Base-by-base conservation (phyloP, 2,329 filamentous ascomycete species). In the Claviceps citrina region DNA sequence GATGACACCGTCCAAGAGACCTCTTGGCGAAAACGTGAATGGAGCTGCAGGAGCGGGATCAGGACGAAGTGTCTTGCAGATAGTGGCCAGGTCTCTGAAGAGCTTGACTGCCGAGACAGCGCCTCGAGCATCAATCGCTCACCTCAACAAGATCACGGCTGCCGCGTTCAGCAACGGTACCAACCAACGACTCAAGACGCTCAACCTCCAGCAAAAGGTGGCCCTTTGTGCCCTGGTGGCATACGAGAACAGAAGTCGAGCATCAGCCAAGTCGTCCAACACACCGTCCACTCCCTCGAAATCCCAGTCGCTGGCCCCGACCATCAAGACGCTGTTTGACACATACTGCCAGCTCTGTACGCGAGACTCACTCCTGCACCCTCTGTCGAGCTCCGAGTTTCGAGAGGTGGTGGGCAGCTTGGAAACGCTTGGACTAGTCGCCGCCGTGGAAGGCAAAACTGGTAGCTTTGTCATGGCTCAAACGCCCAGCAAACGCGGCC, bases 191-290 rank as follows among this genome's bases (percentile, higher is more conserved):
- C 74, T 98, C 12, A 81, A 83, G 58, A 78, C 79, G 4, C 73
- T 98, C 42, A 98, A 96, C 56, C 70, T 98, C 2, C 93, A 98
- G 56, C 91, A 98, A 59, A 96, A 94, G 59, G 91, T 89, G 4
- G 86, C 89, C 0, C 70, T 98, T 8, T 98, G 91, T 62, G 77
- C 89, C 0, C 68, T 98, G 12, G 71, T 89, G 30, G 84, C 85
- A 2, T 75, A 91, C n/a, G 87, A 95, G 57, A 84, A 81, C 51
- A 77, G 76, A 46, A 80, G 74, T 48, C 68, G 75, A 36, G 64
- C 64, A 7, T 51, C 43, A 40, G 62, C 66, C 42, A 73, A 63
- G 51, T 63, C 62, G 28, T 49, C 60, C 16, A 54, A 53, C 26
- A 49, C 60, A 25, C 52, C 56, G 27, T 51, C 52, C 30, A 77